Conservation (phyloP, 305 asterid genomes). For the Fraxinus dipetala region DNA sequence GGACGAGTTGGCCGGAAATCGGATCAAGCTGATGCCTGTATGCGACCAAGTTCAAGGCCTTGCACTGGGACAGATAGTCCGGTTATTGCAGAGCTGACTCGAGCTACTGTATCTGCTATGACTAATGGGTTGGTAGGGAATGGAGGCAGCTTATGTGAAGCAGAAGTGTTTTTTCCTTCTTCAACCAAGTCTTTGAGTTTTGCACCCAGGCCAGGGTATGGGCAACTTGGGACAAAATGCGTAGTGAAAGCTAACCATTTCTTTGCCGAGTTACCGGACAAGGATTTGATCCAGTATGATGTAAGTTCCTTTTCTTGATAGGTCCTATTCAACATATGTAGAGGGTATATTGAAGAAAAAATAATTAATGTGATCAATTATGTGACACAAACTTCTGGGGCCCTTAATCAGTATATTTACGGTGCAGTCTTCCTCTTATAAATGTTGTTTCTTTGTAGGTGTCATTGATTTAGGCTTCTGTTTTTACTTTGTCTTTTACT, state of each 20-base stretch:
- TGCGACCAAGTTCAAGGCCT: constrained; percentile 87
- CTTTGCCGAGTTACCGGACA: constrained; percentile 84
- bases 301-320: constrained; percentile 48
- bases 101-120: constrained; percentile 31
- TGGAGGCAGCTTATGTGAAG: constrained; percentile 31
- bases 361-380: constrained; percentile 27
- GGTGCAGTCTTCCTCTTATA: constrained; percentile 30
- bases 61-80: constrained; percentile 69
- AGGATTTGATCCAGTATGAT: constrained; percentile 96
- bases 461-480: constrained; percentile 22
- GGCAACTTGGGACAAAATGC: constrained; percentile 86
- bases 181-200: constrained; percentile 75
- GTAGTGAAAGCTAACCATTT: constrained; percentile 97
- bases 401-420: constrained; percentile 40
- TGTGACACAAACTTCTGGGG: constrained; percentile 35
- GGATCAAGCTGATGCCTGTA: constrained; percentile 75
- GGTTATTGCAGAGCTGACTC: constrained; percentile 28
- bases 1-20: constrained; percentile 79
- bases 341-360: constrained; percentile 16
- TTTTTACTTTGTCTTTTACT: constrained; percentile 34
- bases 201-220: constrained; percentile 84
- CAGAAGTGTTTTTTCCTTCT: constrained; percentile 50
- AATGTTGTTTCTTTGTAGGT: constrained; percentile 11
- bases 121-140: constrained; percentile 27
- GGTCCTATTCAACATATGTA: constrained; percentile 14